Conservation (phyloP, 805 yeast species). For the Candida taoyuanica region DNA sequence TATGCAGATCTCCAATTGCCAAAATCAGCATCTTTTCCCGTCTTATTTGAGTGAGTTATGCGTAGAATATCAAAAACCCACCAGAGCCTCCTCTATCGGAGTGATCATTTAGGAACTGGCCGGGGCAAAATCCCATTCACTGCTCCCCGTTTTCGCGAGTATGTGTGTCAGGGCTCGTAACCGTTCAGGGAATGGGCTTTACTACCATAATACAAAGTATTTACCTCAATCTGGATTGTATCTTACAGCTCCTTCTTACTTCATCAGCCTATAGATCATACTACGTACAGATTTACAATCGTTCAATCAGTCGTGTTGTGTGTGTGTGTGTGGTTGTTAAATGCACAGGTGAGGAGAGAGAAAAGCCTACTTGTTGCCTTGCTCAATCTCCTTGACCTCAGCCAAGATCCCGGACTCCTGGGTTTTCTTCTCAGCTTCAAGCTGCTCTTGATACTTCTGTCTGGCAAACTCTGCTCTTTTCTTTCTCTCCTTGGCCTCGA, state of each 20-base stretch:
- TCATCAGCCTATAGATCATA: too few species aligned
- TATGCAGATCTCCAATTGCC: slow-evolving; percentile 85
- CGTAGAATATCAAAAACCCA: background rate
- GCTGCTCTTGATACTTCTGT: slow-evolving; percentile 35
- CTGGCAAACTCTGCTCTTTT: slow-evolving; percentile 61
- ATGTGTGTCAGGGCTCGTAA: background rate
- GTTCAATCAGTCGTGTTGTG: background rate
- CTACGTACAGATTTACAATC: background rate
- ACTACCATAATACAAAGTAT: too few species aligned
- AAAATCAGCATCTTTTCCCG: slow-evolving; percentile 51
- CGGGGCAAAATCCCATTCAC: too few species aligned
- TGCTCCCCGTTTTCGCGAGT: too few species aligned
- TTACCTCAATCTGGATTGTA: too few species aligned
- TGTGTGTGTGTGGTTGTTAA: too few species aligned
- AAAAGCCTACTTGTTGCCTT: too few species aligned
- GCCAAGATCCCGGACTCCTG: background rate
- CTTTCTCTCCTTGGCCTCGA: slow-evolving; percentile 61
- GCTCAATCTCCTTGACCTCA: background rate
- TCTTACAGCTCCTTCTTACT: too few species aligned
- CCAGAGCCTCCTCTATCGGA: background rate
- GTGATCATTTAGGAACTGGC: background rate
- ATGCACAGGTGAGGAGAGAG: too few species aligned
- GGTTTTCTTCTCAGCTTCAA: slow-evolving; percentile 32
- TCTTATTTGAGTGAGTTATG: background rate
- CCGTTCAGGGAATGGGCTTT: too few species aligned